Conservation (phyloP, 441 rosid genomes). For the Pelargonium citronellum region DNA sequence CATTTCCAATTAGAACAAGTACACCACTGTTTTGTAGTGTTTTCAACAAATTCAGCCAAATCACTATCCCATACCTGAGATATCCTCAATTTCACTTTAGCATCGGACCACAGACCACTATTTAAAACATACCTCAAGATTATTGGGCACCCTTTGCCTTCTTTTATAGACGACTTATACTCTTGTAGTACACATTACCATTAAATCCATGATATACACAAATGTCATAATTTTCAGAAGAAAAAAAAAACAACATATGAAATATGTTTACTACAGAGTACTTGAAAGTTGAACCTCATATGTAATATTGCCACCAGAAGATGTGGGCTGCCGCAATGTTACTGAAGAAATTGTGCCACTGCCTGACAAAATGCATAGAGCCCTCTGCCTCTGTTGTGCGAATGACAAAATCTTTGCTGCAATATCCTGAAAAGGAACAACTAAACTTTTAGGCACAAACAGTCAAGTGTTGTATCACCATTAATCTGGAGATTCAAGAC, state of each 20-base stretch:
- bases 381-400: constrained; percentile 88
- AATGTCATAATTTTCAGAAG: neutral
- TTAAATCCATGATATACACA: no score
- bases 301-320: constrained; percentile 49
- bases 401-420: constrained; percentile 68
- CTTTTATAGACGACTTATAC: no score
- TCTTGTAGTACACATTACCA: no score
- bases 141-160: no score
- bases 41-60: constrained; percentile 2
- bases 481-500: neutral
- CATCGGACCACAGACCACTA: neutral
- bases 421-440: constrained; percentile 52
- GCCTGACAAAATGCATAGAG: constrained; percentile 85
- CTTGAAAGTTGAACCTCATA: constrained; percentile 79
- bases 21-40: neutral
- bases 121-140: no score
- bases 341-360: constrained; percentile 81
- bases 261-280: constrained; percentile 8
- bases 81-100: neutral
- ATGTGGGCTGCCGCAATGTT: constrained; percentile 69
- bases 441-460: neutral
- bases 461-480: neutral
- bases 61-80: neutral
- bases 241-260: neutral
- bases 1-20: neutral